Percentiles rank a stretch among this genome's conserved stretches.
phyloP scores from a whole-genome alignment of 371 early-diverging fungal genomes.

The Mortierella sp. region DNA sequence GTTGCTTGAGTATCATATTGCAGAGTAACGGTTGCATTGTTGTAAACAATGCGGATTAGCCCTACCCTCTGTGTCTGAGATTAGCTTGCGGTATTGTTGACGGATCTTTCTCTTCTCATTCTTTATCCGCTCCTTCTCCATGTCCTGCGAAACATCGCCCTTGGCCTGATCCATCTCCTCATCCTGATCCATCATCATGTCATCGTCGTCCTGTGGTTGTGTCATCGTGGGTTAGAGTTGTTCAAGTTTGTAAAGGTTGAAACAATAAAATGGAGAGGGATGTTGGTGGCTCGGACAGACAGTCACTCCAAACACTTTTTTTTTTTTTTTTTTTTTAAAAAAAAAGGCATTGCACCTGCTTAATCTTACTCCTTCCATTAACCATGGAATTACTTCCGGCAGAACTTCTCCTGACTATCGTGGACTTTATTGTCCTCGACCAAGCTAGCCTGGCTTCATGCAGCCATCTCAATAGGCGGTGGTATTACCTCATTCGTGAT shows the following conservation, averaged over 20 bases:
- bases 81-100: slow-evolving; percentile 64
- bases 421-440: slow-evolving; percentile 17
- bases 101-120: slow-evolving; percentile 65
- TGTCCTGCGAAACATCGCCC: neutral
- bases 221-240: neutral
- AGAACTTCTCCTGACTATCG: slow-evolving; percentile 34
- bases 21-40: neutral
- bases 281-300: neutral
- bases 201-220: slow-evolving; percentile 7
- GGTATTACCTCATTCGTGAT: slow-evolving; percentile 27
- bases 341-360: too few species aligned
- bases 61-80: slow-evolving; percentile 63
- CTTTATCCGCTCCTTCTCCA: slow-evolving; percentile 58
- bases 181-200: slow-evolving; percentile 17
- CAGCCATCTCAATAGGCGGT: slow-evolving; percentile 32
- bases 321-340: too few species aligned
- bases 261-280: neutral
- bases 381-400: slow-evolving; percentile 44
- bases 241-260: neutral
- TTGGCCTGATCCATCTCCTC: slow-evolving; percentile 15
- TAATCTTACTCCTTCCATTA: neutral
- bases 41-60: too few species aligned
- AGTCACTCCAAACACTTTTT: too few species aligned
- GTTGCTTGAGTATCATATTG: neutral
- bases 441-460: slow-evolving; percentile 28